Evolutionary conservation across 2,329 filamentous ascomycete species (phyloP).

Genomic region (Microsporum ferrugineum): DNA sequence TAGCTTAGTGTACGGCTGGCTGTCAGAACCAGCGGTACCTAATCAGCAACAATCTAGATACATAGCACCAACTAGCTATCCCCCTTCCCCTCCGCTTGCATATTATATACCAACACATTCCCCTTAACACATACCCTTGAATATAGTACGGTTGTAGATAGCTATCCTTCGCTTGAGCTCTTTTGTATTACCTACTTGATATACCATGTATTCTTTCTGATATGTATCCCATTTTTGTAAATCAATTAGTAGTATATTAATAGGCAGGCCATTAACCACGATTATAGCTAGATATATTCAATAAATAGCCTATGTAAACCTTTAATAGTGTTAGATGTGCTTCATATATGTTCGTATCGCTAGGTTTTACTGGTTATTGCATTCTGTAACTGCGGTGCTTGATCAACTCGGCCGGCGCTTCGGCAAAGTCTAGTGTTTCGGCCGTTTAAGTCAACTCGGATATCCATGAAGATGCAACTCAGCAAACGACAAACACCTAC

Average conservation of each 20-base stretch:
- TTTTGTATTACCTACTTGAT: background rate
- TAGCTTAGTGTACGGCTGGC: background rate
- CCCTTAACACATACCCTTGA: conserved; percentile 1
- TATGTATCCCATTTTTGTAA: background rate
- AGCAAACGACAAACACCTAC: background rate
- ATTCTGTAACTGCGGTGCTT: background rate
- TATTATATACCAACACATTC: background rate
- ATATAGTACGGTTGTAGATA: background rate
- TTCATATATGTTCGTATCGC: too few relatives aligned
- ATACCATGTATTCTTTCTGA: background rate
- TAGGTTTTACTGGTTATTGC: too few relatives aligned
- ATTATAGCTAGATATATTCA: background rate
- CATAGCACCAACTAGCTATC: background rate
- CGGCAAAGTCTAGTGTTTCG: background rate
- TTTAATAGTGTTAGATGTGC: too few relatives aligned
- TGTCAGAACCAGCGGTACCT: background rate
- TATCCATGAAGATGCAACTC: background rate
- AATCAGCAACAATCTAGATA: background rate
- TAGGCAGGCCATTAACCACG: background rate
- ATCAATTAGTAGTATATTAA: background rate
- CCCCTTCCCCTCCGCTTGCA: background rate
- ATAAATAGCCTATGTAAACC: too few relatives aligned
- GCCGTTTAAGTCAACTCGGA: background rate
- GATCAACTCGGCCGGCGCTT: background rate
- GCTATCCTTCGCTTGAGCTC: background rate